Percentiles rank a stretch among this genome's conserved stretches.
Evolutionary conservation across 371 early-diverging fungal genomes (phyloP).

Genomic region (Mortierella sp.): DNA sequence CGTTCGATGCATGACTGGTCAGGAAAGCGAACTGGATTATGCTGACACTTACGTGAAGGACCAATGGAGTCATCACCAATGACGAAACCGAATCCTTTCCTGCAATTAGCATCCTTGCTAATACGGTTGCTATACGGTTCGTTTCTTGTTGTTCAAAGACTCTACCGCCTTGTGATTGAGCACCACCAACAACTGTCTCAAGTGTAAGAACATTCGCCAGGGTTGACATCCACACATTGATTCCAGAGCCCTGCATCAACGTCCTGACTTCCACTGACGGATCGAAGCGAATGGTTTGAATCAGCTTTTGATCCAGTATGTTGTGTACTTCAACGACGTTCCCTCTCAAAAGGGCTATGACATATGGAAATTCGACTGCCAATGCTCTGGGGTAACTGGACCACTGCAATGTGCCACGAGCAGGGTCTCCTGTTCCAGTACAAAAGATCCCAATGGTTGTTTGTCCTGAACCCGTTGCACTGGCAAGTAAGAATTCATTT

Average conservation of each 20-base stretch:
- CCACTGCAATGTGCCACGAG: constrained; percentile 85
- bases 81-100: constrained; percentile 73
- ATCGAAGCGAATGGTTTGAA: constrained; percentile 70
- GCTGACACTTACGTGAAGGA: constrained; percentile 59
- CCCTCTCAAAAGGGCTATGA: constrained; percentile 75
- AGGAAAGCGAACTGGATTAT: background rate
- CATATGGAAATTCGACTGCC: constrained; percentile 82
- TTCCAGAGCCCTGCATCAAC: constrained; percentile 62
- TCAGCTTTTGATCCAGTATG: constrained; percentile 68
- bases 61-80: constrained; percentile 69
- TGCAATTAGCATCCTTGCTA: constrained; percentile 70
- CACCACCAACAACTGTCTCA: background rate
- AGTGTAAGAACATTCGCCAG: constrained; percentile 18
- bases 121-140: constrained; percentile 58
- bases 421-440: constrained; percentile 73
- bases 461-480: constrained; percentile 65
- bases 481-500: constrained; percentile 80
- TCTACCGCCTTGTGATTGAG: background rate
- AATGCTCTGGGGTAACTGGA: constrained; percentile 72
- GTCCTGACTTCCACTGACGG: constrained; percentile 60
- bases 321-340: constrained; percentile 82
- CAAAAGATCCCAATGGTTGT: constrained; percentile 81
- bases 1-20: background rate
- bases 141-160: constrained; percentile 12
- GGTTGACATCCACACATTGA: constrained; percentile 57